Evolutionary conservation across 805 yeast genomes (phyloP), one percentile per base, ranked within the genome.

Genomic region (Metschnikowia peoriensis): DNA sequence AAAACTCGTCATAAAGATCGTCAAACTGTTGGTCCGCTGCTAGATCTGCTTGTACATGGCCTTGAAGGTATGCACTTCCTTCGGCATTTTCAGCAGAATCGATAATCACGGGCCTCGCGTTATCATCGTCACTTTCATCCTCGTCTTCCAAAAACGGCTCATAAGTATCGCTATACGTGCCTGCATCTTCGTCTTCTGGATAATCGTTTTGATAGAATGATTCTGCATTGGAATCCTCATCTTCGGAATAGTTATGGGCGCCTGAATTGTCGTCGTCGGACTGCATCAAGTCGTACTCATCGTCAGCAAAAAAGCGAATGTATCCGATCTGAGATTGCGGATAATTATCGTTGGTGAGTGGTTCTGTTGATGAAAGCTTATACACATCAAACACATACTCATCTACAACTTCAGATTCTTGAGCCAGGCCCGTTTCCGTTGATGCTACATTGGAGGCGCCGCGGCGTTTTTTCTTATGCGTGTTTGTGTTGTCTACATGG

Each of bases 341-440:
- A 64, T 78, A 51, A 80, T 82, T 66, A 72, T 71, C 85, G 77
- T 69, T 57, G 9, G 78, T 73, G 50, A 70, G 55, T 3, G 77
- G 74, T 42, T 63, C 70, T 14, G 63, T 60, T 6, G 58, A 49
- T 6, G 71, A 58, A 17, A 61, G 56, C 16, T 67, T 72, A 52
- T 93, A 93, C 10, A 93, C 91, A 68, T 93, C 99, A 63, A 90
- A 93, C 16, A 93, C 98, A 60, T 89, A 93, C 42, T 89, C 96
- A 28, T 50, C 53, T 12, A 17, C 46, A 49, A 2, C 28, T 2
- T 32, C 35, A 9, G 35, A 4, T 32, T 32, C 35, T 22, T 32
- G 35, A 2, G 44, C 53, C 14, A 29, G 35, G 16, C 43, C 10
- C 17, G 27, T 34, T 14, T 37, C 45, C 4, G 32, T 43, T 7